Percentiles rank a stretch among this genome's conserved stretches.
Evolutionary conservation across 768 basidiomycete genomes (phyloP).

Genomic region (Kondoa malvinella): DNA sequence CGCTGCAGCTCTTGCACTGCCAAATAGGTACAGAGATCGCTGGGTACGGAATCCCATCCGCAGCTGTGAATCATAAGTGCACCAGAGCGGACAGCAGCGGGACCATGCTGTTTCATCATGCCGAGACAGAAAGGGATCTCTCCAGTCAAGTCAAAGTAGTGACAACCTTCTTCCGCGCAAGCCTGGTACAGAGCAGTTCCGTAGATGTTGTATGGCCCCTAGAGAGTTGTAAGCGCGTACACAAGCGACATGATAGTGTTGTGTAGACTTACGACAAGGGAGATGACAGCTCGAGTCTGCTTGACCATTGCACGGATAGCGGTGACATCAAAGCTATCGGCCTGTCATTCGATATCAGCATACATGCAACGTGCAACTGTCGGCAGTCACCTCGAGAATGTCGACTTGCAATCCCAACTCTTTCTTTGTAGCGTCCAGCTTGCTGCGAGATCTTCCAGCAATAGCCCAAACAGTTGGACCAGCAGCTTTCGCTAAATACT

Average conservation of each 20-base stretch:
- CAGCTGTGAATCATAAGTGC: not conserved
- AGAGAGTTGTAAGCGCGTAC: not conserved
- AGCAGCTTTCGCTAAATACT: not conserved
- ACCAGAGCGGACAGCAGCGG: not conserved
- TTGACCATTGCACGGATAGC: not conserved
- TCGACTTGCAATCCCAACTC: not conserved
- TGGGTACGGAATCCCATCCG: too few relatives aligned
- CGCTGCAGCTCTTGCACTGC: not conserved
- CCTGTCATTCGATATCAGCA: too few relatives aligned
- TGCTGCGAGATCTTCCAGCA: not conserved
- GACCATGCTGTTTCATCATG: not conserved
- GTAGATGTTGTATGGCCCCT: not conserved
- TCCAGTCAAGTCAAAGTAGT: not conserved
- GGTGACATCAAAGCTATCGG: not conserved
- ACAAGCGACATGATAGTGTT: too few relatives aligned
- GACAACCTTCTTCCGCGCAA: not conserved
- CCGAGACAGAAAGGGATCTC: not conserved
- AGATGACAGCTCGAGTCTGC: not conserved
- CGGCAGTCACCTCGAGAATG: too few relatives aligned
- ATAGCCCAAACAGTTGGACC: not conserved
- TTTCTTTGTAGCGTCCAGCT: not conserved
- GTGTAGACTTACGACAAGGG: too few relatives aligned
- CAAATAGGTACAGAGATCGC: not conserved
- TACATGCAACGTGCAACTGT: too few relatives aligned
- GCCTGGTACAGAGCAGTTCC: not conserved